Conservation (phyloP, 805 yeast species). For the Zygotorulaspora danielsina region DNA sequence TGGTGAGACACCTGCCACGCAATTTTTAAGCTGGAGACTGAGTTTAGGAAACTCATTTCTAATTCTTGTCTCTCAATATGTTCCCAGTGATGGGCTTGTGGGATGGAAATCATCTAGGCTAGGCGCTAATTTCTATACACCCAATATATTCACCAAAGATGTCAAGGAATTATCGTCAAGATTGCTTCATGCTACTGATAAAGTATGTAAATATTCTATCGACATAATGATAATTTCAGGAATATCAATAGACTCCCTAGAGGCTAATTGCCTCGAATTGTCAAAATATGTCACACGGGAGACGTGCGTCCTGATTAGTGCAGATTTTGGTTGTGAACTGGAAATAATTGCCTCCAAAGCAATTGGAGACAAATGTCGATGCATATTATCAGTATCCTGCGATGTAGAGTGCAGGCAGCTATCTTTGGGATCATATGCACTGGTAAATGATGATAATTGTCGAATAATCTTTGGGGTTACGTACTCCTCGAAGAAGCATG, state of each 20-base stretch:
- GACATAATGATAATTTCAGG: conserved; percentile 30
- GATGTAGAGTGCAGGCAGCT: conserved; percentile 33
- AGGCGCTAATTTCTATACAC: conserved; percentile 34
- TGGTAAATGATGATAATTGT: conserved; percentile 28
- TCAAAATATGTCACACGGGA: conserved; percentile 17
- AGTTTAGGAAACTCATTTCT: conserved; percentile 32
- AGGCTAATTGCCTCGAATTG: conserved; percentile 20
- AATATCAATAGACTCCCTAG: conserved; percentile 26
- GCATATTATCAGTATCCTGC: conserved; percentile 27
- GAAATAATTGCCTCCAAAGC: conserved; percentile 22
- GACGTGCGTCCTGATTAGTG: conserved; percentile 27
- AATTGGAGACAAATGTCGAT: conserved; percentile 19
- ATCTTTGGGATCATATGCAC: conserved; percentile 32
- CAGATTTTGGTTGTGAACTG: conserved; percentile 33
- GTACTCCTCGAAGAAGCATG: conserved; percentile 16
- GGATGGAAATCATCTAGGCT: conserved; percentile 34
- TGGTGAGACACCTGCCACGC: conserved; percentile 35
- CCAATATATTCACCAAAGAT: conserved; percentile 31
- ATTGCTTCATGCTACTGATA: conserved; percentile 8
- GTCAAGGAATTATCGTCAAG: conserved; percentile 18
- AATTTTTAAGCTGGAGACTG: conserved; percentile 35
- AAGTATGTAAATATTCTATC: conserved; percentile 20
- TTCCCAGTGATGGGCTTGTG: conserved; percentile 33
- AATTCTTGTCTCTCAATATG: conserved; percentile 28
- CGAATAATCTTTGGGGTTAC: conserved; percentile 27